A percentile compares a stretch with the other conserved stretches of the same genome.
phyloP scores from a whole-genome alignment of 495 filamentous ascomycete species.

The Aspergillus hancockii region DNA sequence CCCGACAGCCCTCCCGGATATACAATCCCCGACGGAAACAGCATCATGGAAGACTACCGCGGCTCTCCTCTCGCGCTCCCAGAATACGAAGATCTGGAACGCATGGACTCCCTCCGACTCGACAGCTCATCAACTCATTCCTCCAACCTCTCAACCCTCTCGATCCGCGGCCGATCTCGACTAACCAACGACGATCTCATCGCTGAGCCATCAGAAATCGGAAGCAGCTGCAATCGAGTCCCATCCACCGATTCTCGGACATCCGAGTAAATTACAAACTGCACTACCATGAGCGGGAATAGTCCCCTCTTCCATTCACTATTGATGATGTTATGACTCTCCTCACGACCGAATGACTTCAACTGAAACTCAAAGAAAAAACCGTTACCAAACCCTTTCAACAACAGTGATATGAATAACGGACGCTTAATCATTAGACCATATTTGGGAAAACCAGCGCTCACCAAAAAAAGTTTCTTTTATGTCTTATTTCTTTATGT shows the following conservation, averaged over 20 bases:
- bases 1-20: constrained; percentile 86
- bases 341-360: constrained; percentile 19
- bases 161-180: constrained; percentile 28
- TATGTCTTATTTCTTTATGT: not conserved
- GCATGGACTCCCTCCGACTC: constrained; percentile 43
- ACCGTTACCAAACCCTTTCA: not conserved
- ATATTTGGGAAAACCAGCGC: not conserved
- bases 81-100: constrained; percentile 47
- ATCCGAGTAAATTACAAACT: constrained; percentile 4
- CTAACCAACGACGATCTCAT: constrained; percentile 26
- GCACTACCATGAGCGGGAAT: not conserved
- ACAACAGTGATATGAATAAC: not conserved
- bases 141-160: constrained; percentile 36
- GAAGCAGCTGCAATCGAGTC: constrained; percentile 16
- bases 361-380: not conserved
- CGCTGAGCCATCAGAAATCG: constrained; percentile 21
- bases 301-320: constrained; percentile 3
- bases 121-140: constrained; percentile 42
- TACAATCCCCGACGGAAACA: constrained; percentile 41
- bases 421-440: not conserved
- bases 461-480: constrained; percentile 1
- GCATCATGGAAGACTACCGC: constrained; percentile 46
- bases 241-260: constrained; percentile 17
- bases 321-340: constrained; percentile 18
- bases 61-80: constrained; percentile 45